Conservation (phyloP, 2,329 filamentous ascomycete species). For the Aureobasidium sp. region DNA sequence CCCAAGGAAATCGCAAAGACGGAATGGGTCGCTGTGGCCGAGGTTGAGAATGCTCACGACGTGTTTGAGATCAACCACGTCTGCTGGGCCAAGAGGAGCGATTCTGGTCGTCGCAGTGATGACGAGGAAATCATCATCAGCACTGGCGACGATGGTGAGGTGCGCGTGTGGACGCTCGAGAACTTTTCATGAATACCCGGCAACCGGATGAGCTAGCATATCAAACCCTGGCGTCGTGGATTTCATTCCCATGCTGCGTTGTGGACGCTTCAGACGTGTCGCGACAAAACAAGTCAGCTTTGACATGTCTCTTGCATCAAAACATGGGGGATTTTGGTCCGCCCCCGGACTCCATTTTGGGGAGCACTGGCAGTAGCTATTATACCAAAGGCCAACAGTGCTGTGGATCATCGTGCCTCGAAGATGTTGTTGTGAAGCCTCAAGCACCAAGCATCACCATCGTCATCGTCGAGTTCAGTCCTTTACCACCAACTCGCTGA, state of each 20-base stretch:
- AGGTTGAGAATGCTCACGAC: slow-evolving; percentile 68
- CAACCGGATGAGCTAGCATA: background rate
- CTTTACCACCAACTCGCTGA: no score
- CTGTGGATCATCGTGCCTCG: background rate
- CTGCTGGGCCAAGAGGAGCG: slow-evolving; percentile 73
- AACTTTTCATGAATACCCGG: background rate
- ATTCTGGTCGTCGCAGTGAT: slow-evolving; percentile 51
- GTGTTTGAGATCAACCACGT: slow-evolving; percentile 93
- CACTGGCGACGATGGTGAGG: slow-evolving; percentile 84
- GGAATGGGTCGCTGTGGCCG: slow-evolving; percentile 63
- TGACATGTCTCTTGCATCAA: background rate
- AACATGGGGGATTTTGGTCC: background rate
- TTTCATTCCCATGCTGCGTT: background rate
- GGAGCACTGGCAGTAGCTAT: no score
- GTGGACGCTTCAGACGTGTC: background rate
- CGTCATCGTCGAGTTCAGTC: no score
- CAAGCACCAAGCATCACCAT: no score
- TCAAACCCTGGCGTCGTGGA: background rate
- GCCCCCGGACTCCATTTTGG: background rate
- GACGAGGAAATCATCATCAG: slow-evolving; percentile 79
- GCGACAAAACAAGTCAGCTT: background rate
- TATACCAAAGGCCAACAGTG: background rate
- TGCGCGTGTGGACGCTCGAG: slow-evolving; percentile 68
- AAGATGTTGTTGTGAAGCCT: background rate
- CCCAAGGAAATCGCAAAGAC: slow-evolving; percentile 28